Evolutionary conservation across 768 basidiomycete genomes (phyloP).

Genomic region (Lactarius vividus): DNA sequence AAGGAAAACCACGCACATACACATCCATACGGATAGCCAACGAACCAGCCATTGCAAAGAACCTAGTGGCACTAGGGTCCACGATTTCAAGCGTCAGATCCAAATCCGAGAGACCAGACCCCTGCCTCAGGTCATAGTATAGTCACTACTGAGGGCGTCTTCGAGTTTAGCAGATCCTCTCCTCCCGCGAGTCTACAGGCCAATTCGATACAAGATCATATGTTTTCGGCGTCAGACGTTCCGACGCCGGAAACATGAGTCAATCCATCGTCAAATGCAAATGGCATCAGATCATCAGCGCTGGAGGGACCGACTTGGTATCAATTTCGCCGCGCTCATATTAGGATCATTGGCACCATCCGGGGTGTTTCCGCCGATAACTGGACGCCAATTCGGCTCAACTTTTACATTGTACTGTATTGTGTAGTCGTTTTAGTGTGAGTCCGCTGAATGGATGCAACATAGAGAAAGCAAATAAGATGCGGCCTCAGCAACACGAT

Average conservation of each 20-base stretch:
- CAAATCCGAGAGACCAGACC: neutral
- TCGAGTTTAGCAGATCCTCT: neutral
- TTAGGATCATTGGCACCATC: neutral
- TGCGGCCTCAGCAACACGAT: neutral
- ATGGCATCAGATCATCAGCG: too few relatives aligned
- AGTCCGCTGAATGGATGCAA: too few relatives aligned
- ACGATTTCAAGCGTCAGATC: neutral
- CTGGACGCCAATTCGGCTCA: neutral
- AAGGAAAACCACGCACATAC: neutral
- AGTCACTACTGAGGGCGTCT: too few relatives aligned
- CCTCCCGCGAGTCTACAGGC: neutral
- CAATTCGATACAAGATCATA: neutral
- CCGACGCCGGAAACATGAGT: too few relatives aligned
- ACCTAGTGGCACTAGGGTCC: neutral
- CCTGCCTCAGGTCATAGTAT: neutral
- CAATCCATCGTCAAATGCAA: neutral
- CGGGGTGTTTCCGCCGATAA: neutral
- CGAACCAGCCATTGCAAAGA: neutral
- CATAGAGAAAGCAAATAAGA: neutral
- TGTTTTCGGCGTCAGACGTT: neutral
- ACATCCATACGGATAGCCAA: neutral
- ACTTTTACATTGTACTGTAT: neutral
- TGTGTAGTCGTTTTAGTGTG: neutral
- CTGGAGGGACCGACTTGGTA: neutral
- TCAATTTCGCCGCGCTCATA: neutral